Evolutionary conservation across 805 yeast genomes (phyloP).

Genomic region (Candida qinlingensis): DNA sequence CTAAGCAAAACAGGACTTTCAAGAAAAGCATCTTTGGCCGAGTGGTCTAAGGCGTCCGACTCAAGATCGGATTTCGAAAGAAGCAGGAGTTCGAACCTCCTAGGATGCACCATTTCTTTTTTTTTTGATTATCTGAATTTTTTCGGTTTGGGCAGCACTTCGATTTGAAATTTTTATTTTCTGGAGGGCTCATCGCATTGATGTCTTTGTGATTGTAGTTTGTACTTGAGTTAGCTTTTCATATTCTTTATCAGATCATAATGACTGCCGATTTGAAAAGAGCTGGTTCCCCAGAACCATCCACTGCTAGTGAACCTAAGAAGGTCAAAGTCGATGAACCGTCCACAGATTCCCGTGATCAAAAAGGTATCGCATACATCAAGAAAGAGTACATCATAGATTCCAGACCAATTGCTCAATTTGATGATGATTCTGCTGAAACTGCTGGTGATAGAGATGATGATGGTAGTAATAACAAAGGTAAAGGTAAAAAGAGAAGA

Average conservation of each 20-base stretch:
- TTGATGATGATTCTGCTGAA: constrained; percentile 45
- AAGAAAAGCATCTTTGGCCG: constrained; percentile 10
- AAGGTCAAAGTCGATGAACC: constrained; percentile 11
- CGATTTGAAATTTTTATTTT: not conserved
- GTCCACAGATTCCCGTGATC: not conserved
- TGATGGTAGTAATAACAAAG: constrained; percentile 30
- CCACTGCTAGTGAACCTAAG: constrained; percentile 7
- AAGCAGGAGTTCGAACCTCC: constrained; percentile 13
- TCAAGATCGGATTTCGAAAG: constrained; percentile 12
- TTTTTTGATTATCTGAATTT: not conserved
- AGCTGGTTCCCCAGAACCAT: constrained; percentile 14
- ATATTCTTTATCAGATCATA: not conserved
- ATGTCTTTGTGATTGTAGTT: too few species aligned
- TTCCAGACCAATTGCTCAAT: constrained; percentile 16
- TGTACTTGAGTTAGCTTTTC: too few species aligned
- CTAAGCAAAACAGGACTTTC: not conserved
- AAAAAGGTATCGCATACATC: constrained; percentile 66
- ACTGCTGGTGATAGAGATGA: constrained; percentile 34
- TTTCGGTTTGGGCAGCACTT: not conserved
- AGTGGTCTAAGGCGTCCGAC: constrained; percentile 14
- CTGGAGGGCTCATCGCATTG: constrained; percentile 4
- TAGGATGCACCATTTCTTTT: constrained; percentile 9
- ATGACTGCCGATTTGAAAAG: constrained; percentile 14
- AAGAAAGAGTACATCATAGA: constrained; percentile 62
- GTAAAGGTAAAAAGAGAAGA: constrained; percentile 41